Evolutionary conservation across 805 yeast species (phyloP).

Genomic region (Scheffersomyces ergatensis): DNA sequence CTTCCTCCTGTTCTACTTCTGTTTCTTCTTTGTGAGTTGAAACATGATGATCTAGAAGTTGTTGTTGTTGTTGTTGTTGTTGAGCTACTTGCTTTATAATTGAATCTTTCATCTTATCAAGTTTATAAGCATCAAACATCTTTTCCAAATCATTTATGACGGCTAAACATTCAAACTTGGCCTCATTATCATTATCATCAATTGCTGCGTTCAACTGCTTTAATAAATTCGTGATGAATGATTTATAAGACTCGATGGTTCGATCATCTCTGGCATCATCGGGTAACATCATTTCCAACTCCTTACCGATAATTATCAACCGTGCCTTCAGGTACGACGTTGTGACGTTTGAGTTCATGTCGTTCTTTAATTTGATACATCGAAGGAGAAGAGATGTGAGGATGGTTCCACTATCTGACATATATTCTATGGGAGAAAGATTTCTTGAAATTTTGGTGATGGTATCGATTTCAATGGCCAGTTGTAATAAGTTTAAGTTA

Average conservation of each 20-base stretch:
- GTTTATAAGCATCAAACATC: conserved; percentile 59
- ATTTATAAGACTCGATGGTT: conserved; percentile 47
- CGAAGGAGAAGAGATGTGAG: conserved; percentile 44
- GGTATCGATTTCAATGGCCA: conserved; percentile 46
- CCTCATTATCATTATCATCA: conserved; percentile 50
- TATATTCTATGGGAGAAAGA: conserved; percentile 43
- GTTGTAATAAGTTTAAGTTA: conserved; percentile 37
- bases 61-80: not conserved
- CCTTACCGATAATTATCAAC: conserved; percentile 62
- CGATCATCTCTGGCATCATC: conserved; percentile 25
- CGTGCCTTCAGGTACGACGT: conserved; percentile 65
- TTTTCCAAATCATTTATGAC: conserved; percentile 69
- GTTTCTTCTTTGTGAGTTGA: not conserved
- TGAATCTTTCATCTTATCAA: conserved; percentile 26
- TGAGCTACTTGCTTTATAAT: conserved; percentile 7
- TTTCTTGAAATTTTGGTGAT: conserved; percentile 42
- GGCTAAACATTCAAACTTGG: conserved; percentile 64
- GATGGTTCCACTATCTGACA: conserved; percentile 53
- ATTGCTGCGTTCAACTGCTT: conserved; percentile 58
- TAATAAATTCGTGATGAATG: conserved; percentile 56
- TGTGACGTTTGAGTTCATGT: conserved; percentile 50
- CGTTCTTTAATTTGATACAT: conserved; percentile 48
- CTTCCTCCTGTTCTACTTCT: not conserved
- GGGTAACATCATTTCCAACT: conserved; percentile 46
- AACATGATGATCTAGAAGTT: not conserved